Evolutionary conservation across 805 yeast genomes (phyloP).

Genomic region (Cyberlindnera maritima): DNA sequence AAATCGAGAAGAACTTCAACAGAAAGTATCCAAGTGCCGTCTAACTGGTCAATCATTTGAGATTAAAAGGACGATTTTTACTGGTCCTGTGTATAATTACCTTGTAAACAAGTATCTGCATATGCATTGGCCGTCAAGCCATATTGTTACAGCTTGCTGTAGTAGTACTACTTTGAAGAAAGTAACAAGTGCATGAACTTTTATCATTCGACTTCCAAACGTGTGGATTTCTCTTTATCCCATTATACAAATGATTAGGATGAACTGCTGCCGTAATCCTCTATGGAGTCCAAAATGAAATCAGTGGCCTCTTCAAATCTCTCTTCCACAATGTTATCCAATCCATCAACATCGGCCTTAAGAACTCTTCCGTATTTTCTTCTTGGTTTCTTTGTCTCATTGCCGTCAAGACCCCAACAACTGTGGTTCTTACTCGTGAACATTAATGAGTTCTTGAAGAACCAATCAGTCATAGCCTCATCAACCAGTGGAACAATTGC

Average conservation of each 20-base stretch:
- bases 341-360: slow-evolving; percentile 65
- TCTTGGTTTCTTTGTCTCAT: slow-evolving; percentile 68
- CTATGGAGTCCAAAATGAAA: slow-evolving; percentile 75
- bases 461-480: slow-evolving; percentile 91
- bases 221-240: background rate
- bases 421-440: slow-evolving; percentile 74
- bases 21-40: slow-evolving; percentile 61
- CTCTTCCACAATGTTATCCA: slow-evolving; percentile 75
- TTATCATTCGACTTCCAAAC: background rate
- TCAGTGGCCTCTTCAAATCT: slow-evolving; percentile 84
- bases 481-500: slow-evolving; percentile 85
- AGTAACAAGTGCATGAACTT: too few species aligned
- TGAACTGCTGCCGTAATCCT: slow-evolving; percentile 53
- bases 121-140: too few species aligned
- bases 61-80: background rate
- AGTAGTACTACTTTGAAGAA: too few species aligned
- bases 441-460: slow-evolving; percentile 76
- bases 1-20: slow-evolving; percentile 54
- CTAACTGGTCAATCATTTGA: slow-evolving; percentile 17
- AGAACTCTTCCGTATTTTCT: slow-evolving; percentile 89
- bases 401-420: slow-evolving; percentile 66
- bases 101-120: background rate
- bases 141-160: too few species aligned
- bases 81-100: background rate
- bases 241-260: background rate